Evolutionary conservation across 257 asterid species (phyloP).

Genomic region (Capsicum chinense): DNA sequence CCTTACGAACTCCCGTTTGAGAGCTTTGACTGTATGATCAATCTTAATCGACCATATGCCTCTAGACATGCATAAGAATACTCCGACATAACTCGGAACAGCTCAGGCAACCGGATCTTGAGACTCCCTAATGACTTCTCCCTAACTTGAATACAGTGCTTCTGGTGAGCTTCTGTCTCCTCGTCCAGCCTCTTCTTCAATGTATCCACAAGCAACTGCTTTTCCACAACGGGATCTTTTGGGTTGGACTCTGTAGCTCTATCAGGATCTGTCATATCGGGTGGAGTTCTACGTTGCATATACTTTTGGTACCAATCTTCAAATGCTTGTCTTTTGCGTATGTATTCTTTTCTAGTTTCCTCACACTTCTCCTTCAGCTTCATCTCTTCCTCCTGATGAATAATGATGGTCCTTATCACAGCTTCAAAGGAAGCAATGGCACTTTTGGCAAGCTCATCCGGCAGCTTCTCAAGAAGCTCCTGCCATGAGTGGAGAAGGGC

Average conservation of each 20-base stretch:
- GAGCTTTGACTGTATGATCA: slow-evolving; percentile 49
- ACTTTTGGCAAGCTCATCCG: slow-evolving; percentile 80
- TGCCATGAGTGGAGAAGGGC: slow-evolving; percentile 80
- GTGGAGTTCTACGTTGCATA: slow-evolving; percentile 52
- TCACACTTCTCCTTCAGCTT: slow-evolving; percentile 85
- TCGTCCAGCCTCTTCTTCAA: slow-evolving; percentile 76
- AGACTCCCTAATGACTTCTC: slow-evolving; percentile 81
- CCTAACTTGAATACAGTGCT: slow-evolving; percentile 83
- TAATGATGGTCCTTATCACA: slow-evolving; percentile 71
- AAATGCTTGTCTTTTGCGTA: slow-evolving; percentile 71
- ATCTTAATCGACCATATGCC: slow-evolving; percentile 64
- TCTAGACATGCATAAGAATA: slow-evolving; percentile 65
- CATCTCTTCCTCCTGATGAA: slow-evolving; percentile 90
- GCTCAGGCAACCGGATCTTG: slow-evolving; percentile 82
- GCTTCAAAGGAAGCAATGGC: slow-evolving; percentile 83
- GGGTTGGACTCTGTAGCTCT: slow-evolving; percentile 40
- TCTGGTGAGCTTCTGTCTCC: slow-evolving; percentile 78
- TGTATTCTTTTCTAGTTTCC: slow-evolving; percentile 74
- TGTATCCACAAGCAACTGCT: slow-evolving; percentile 71
- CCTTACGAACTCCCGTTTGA: slow-evolving; percentile 43
- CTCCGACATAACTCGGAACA: slow-evolving; percentile 77
- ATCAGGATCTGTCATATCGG: slow-evolving; percentile 50
- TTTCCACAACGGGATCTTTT: slow-evolving; percentile 67
- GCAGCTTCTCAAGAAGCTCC: slow-evolving; percentile 88
- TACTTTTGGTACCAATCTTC: slow-evolving; percentile 88